A percentile compares a stretch with the other conserved stretches of the same genome.
Conservation (phyloP, 352 stramenopile species). For the Albugo candida region DNA sequence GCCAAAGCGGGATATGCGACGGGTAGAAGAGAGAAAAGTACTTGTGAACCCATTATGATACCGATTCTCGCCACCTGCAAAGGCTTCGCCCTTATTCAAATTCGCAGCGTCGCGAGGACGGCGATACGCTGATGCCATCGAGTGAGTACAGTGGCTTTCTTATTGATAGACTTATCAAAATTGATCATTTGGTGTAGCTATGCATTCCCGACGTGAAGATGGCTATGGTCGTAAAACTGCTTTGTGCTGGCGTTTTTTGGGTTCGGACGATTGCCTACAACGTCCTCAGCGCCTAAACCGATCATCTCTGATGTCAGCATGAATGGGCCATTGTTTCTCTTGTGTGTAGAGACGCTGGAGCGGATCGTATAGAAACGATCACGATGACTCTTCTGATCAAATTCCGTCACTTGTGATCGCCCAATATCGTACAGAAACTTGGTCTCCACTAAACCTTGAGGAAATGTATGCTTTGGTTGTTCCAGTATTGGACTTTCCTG, state of each 20-base stretch:
- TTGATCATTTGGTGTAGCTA: too few species aligned
- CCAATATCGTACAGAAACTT: conserved; percentile 70
- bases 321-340: conserved; percentile 61
- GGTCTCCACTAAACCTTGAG: conserved; percentile 47
- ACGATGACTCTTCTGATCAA: conserved; percentile 67
- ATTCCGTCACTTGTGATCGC: conserved; percentile 54
- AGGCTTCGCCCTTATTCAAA: too few species aligned
- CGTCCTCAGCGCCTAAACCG: conserved; percentile 38
- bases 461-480: conserved; percentile 31
- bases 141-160: too few species aligned
- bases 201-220: conserved; percentile 19
- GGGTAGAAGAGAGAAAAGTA: too few species aligned
- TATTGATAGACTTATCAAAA: too few species aligned
- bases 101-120: too few species aligned
- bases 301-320: conserved; percentile 57
- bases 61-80: too few species aligned
- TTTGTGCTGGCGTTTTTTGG: conserved; percentile 61
- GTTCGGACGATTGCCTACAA: conserved; percentile 30
- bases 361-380: conserved; percentile 73
- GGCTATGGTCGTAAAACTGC: conserved; percentile 70
- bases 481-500: conserved; percentile 24
- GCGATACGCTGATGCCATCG: too few species aligned
- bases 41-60: too few species aligned
- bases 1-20: too few species aligned
- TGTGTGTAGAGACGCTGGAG: conserved; percentile 51